Base-by-base conservation (phyloP, 306 rosid species). In the Arachis hypogaea region DNA sequence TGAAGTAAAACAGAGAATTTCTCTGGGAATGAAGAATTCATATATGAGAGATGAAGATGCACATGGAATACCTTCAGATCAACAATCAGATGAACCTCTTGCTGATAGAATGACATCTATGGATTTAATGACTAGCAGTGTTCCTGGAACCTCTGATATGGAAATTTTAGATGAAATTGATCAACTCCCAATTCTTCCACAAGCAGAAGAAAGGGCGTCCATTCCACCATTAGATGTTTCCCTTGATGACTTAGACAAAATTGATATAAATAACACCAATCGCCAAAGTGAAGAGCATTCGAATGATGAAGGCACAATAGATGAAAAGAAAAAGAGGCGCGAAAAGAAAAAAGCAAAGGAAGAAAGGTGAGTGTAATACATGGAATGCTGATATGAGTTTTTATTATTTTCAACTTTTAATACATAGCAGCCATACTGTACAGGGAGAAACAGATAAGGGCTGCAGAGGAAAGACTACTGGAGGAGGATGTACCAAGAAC, bases 1-100 rank as follows among this genome's bases (percentile, higher is more conserved):
- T 83, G 82, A 80, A 78, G 88, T 85, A 66, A 89, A 87, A 76
- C 84, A 80, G 3, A 82, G 99, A 55, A 51, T 94, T 73, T 88
- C 99, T 77, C 87, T 94, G 42, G 99, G 99, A 83, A 88, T 94
- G 99, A 94, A 92, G 81, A 79, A 80, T 66, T 80, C 89, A n/a
- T 87, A 88, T 77, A 44, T 82, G 68, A 49, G 41, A 22, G 88
- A 84, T 8, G 71, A 72, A 45, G 33, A 58, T 49, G 73, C 75
- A 11, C 36, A 49, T 74, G 77, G 83, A 69, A 77, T 36, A 44
- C 63, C 76, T 52, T 54, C 66, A n/a, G 78, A 81, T 60, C 82
- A 87, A 76, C 87, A 68, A 59, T 69, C 82, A 44, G 83, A 83
- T 59, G 89, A 82, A 59, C 72, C 55, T 69, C 41, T 47, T 50